Percentiles rank a stretch among this genome's conserved stretches.
Conservation (phyloP, 305 asterid species). For the Rubia tinctorum region DNA sequence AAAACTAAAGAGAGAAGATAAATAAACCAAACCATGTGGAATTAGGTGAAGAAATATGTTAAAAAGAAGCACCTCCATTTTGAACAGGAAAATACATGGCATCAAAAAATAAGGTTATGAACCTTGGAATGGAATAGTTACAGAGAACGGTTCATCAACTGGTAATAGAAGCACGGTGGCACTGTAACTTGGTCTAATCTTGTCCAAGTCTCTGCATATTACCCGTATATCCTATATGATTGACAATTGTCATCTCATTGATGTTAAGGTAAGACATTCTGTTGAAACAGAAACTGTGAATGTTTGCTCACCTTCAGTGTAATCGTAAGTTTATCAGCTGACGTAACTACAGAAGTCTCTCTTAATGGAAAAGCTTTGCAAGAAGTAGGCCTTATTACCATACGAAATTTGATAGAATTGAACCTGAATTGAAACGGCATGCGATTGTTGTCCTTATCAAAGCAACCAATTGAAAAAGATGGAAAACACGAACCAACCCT, state of each 20-base stretch:
- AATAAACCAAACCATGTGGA: not conserved
- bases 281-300: not conserved
- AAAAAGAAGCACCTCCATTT: not conserved
- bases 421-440: not conserved
- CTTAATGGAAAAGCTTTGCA: not conserved
- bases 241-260: not conserved
- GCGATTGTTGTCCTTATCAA: conserved; percentile 1
- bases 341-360: not conserved
- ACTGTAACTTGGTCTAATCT: not conserved
- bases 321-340: not conserved
- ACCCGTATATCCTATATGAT: not conserved
- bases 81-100: not conserved
- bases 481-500: conserved; percentile 39
- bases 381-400: not conserved
- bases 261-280: not conserved
- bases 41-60: not conserved
- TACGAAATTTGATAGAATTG: not conserved
- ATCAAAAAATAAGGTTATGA: not conserved
- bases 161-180: not conserved
- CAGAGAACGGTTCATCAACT: not conserved
- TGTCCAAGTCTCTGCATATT: not conserved
- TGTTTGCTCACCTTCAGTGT: not conserved
- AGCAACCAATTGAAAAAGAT: conserved; percentile 9
- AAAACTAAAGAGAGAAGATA: not conserved
- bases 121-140: not conserved